These are phyloP conservation scores for Taiozyma sp. DNA, from an alignment of 1,139 yeast species.

Conservation along the genomic window DNA sequence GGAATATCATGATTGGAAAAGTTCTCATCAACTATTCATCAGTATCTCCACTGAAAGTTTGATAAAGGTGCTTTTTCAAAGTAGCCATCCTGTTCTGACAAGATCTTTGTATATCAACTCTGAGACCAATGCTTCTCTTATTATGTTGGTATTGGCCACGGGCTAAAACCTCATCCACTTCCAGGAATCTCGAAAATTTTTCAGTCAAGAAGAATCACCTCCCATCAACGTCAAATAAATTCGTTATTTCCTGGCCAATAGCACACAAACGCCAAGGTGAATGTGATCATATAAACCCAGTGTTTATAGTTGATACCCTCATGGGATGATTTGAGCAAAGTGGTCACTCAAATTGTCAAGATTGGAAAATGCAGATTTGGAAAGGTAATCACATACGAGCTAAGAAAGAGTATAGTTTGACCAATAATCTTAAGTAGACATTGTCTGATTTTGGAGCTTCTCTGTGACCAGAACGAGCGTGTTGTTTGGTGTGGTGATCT, in stretches of 20 bases:
- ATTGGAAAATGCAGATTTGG: slow-evolving; percentile 7
- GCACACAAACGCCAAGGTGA: not conserved
- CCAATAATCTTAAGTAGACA: slow-evolving; percentile 96
- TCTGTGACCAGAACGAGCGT: slow-evolving; percentile 95
- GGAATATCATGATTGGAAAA: not conserved
- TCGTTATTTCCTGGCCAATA: not conserved
- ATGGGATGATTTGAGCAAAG: not conserved
- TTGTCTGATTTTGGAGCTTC: slow-evolving; percentile 99
- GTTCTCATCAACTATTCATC: slow-evolving; percentile 9
- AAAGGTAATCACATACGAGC: slow-evolving; percentile 73
- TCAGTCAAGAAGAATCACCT: not conserved
- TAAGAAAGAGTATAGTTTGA: slow-evolving; percentile 97
- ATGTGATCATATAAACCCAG: not conserved
- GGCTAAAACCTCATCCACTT: not conserved
- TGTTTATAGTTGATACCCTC: not conserved
- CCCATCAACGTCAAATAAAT: not conserved
- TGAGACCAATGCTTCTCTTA: not conserved
- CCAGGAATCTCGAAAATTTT: not conserved
- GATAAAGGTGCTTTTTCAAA: not conserved
- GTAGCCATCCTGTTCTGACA: not conserved
- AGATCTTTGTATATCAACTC: not conserved
- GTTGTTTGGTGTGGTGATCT: slow-evolving; percentile 96
- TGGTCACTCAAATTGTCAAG: not conserved
- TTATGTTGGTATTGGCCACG: not conserved
- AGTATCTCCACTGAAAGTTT: slow-evolving; percentile 25